phyloP scores from a whole-genome alignment of 495 filamentous ascomycete species.

The Daldinia bambusicola region DNA sequence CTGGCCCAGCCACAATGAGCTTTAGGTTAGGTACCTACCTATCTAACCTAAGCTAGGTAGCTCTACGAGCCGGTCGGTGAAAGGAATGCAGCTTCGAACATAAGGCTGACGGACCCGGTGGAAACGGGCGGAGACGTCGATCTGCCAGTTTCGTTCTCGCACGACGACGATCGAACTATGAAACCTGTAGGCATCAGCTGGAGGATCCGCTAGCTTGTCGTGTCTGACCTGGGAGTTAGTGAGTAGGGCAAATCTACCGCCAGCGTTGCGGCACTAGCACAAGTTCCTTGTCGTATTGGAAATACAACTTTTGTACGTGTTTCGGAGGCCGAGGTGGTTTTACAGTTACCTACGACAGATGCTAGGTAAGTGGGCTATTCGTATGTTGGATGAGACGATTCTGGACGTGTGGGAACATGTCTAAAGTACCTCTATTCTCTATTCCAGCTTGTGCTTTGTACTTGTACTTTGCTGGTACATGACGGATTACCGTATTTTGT shows the following conservation, averaged over 20 bases:
- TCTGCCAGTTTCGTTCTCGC: neutral
- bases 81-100: neutral
- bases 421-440: neutral
- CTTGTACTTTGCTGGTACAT: neutral
- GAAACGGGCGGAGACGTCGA: neutral
- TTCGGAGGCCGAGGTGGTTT: conserved; percentile 9
- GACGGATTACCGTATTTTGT: conserved; percentile 1
- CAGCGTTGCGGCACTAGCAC: conserved; percentile 7
- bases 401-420: neutral
- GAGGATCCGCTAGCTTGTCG: conserved; percentile 30
- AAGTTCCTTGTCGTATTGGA: conserved; percentile 16
- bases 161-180: conserved; percentile 1
- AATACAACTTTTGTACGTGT: conserved; percentile 1
- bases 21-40: neutral
- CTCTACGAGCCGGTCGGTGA: neutral
- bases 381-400: conserved; percentile 13
- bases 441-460: neutral
- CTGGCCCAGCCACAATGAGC: neutral
- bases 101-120: neutral
- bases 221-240: neutral
- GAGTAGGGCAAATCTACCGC: neutral
- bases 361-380: neutral
- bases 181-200: conserved; percentile 19
- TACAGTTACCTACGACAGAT: neutral
- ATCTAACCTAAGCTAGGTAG: too few species aligned